These are phyloP conservation scores for Alternaria gansuensis DNA, from an alignment of 2,329 filamentous ascomycete genomes.

Conservation along the genomic window DNA sequence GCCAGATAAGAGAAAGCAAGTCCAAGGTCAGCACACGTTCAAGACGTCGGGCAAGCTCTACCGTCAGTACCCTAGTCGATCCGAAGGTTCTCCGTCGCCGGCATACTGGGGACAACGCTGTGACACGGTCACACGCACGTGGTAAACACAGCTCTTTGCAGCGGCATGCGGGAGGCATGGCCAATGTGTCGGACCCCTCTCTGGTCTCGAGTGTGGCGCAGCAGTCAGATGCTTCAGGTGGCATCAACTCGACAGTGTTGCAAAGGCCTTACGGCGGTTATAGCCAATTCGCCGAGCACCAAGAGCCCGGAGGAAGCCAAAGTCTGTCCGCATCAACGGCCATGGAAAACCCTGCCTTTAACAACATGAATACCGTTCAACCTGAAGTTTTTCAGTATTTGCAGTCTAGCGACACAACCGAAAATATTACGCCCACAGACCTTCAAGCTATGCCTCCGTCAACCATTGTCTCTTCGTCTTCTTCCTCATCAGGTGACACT, in stretches of 20 bases:
- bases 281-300: slow-evolving; percentile 34
- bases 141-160: slow-evolving; percentile 48
- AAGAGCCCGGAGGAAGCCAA: slow-evolving; percentile 26
- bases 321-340: slow-evolving; percentile 26
- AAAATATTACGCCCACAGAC: slow-evolving; percentile 21
- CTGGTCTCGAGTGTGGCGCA: slow-evolving; percentile 55
- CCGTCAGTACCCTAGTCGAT: slow-evolving; percentile 30
- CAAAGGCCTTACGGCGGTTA: slow-evolving; percentile 55
- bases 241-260: slow-evolving; percentile 59
- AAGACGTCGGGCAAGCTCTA: slow-evolving; percentile 36
- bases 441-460: slow-evolving; percentile 27
- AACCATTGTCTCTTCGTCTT: slow-evolving; percentile 35
- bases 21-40: slow-evolving; percentile 44
- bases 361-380: slow-evolving; percentile 32
- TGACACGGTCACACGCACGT: slow-evolving; percentile 42
- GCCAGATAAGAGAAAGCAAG: slow-evolving; percentile 54
- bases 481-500: slow-evolving; percentile 31
- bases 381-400: slow-evolving; percentile 46
- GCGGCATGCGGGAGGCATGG: slow-evolving; percentile 43
- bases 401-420: slow-evolving; percentile 23
- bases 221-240: slow-evolving; percentile 54
- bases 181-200: slow-evolving; percentile 53
- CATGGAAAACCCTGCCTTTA: slow-evolving; percentile 22
- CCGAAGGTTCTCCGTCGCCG: slow-evolving; percentile 31
- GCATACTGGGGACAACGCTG: slow-evolving; percentile 32